These are phyloP conservation scores for Ceratonia siliqua DNA, from an alignment of 306 rosid genomes.

Conservation along the genomic window DNA sequence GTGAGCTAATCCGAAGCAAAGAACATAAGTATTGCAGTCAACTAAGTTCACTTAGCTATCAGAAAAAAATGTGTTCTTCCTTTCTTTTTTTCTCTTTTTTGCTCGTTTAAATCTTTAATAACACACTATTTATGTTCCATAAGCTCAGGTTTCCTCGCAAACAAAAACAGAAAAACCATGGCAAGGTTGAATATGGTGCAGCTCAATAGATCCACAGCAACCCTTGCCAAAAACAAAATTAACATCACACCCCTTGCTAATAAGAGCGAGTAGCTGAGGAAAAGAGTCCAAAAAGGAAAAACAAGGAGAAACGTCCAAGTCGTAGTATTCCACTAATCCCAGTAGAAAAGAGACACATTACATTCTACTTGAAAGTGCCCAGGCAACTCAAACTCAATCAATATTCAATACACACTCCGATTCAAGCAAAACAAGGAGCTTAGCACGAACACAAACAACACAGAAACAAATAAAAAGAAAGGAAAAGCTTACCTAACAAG, in stretches of 20 bases:
- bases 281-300: neutral
- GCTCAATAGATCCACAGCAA: constrained; percentile 38
- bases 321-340: neutral
- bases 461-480: no score
- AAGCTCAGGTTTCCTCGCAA: constrained; percentile 5
- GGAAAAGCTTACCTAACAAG: constrained; percentile 43
- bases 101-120: neutral
- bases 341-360: constrained; percentile 1
- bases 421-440: constrained; percentile 7
- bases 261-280: neutral
- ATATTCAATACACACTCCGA: neutral
- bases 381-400: neutral
- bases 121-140: neutral
- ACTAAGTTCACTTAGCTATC: neutral
- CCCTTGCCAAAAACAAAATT: neutral
- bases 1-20: neutral
- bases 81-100: neutral
- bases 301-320: neutral
- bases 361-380: neutral
- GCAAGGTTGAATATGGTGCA: neutral
- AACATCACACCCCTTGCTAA: neutral
- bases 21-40: neutral
- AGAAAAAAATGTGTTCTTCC: constrained; percentile 18
- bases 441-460: no score
- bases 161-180: neutral